phyloP scores from a whole-genome alignment of 1,284 basidiomycete species.

The Serendipita sp. region DNA sequence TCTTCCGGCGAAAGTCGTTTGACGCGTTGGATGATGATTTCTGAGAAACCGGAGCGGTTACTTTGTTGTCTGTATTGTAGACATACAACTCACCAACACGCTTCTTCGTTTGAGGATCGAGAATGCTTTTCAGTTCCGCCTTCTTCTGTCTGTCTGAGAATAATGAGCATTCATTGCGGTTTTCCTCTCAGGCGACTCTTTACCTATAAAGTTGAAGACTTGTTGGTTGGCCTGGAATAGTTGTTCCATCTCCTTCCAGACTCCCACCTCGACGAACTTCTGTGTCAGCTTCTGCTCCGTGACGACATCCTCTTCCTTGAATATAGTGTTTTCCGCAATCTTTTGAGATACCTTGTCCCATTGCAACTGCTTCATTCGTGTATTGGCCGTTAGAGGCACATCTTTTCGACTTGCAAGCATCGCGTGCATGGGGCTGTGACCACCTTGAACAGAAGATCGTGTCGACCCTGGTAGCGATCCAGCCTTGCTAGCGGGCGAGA shows the following conservation, averaged over 20 bases:
- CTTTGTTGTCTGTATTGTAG: not conserved
- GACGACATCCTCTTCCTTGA: slow-evolving; percentile 55
- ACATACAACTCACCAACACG: slow-evolving; percentile 53
- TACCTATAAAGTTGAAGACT: slow-evolving; percentile 70
- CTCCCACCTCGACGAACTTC: slow-evolving; percentile 68
- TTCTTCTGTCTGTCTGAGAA: slow-evolving; percentile 57
- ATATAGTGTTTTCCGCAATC: slow-evolving; percentile 70
- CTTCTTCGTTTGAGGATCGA: slow-evolving; percentile 81
- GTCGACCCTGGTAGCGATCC: slow-evolving; percentile 20
- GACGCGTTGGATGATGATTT: slow-evolving; percentile 79
- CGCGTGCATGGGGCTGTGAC: slow-evolving; percentile 35
- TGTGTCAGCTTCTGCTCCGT: slow-evolving; percentile 66
- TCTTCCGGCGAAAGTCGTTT: slow-evolving; percentile 73
- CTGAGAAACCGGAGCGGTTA: slow-evolving; percentile 26
- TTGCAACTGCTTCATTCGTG: slow-evolving; percentile 95
- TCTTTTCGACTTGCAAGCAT: slow-evolving; percentile 64
- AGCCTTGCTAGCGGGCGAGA: slow-evolving; percentile 15
- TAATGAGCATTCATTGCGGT: slow-evolving; percentile 3
- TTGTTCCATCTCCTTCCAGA: slow-evolving; percentile 95
- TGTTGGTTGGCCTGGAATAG: slow-evolving; percentile 96
- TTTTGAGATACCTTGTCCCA: slow-evolving; percentile 94
- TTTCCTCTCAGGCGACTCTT: slow-evolving; percentile 14
- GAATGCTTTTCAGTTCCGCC: slow-evolving; percentile 80
- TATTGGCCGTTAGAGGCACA: slow-evolving; percentile 68
- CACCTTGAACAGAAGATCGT: slow-evolving; percentile 45